Evolutionary conservation across 306 rosid species (phyloP).

Genomic region (Inga oerstediana): DNA sequence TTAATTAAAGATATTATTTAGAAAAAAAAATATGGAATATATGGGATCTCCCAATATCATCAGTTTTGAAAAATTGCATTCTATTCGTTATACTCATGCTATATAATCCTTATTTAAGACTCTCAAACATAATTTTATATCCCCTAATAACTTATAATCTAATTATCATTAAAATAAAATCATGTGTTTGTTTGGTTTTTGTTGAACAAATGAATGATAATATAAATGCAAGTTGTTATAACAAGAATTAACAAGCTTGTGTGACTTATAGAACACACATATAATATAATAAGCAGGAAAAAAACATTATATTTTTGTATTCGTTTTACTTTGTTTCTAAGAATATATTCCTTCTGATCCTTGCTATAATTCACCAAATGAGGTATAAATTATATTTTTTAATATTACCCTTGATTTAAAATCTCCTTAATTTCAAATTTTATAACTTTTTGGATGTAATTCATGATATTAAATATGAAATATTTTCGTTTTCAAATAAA

Average conservation of each 20-base stretch:
- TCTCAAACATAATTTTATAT: background rate
- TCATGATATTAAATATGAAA: too few species aligned
- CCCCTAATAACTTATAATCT: background rate
- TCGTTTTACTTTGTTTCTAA: background rate
- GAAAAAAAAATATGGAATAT: background rate
- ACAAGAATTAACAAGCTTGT: background rate
- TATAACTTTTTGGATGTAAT: too few species aligned
- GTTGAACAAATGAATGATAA: background rate
- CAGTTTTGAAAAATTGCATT: background rate
- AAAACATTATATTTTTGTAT: background rate
- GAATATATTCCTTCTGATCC: background rate
- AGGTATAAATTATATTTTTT: too few species aligned
- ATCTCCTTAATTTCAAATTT: too few species aligned
- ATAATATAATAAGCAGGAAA: background rate
- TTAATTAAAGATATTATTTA: background rate
- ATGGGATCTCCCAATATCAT: background rate
- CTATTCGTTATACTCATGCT: background rate
- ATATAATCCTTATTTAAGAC: background rate
- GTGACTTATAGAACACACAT: background rate
- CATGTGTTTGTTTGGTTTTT: background rate
- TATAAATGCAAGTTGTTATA: background rate
- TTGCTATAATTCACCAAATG: too few species aligned
- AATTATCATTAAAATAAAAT: background rate
- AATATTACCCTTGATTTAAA: too few species aligned
- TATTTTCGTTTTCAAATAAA: too few species aligned